These are phyloP conservation scores for Parathielavia hyrcaniae DNA, from an alignment of 495 filamentous ascomycete species.

Conservation along the genomic window DNA sequence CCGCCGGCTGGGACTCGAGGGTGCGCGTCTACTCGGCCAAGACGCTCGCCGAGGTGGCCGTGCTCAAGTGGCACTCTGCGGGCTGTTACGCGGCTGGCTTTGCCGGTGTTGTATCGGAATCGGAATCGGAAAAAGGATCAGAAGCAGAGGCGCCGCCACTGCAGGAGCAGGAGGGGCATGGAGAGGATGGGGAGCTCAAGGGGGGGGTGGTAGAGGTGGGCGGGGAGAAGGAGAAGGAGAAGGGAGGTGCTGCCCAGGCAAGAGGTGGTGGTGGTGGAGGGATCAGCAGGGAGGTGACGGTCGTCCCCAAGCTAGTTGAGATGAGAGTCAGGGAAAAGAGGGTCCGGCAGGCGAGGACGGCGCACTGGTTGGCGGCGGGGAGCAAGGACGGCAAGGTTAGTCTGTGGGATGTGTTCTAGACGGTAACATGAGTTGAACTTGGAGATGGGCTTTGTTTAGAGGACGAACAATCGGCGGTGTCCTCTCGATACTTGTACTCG, in stretches of 20 bases:
- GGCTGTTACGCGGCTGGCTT: conserved; percentile 86
- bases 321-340: conserved; percentile 57
- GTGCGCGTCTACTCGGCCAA: conserved; percentile 74
- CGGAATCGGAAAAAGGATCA: not conserved
- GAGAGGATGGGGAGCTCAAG: not conserved
- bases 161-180: not conserved
- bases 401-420: conserved; percentile 85
- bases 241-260: not conserved
- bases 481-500: no score
- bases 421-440: not conserved
- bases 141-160: not conserved
- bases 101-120: conserved; percentile 35
- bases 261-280: not conserved
- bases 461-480: not conserved
- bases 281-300: not conserved
- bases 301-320: conserved; percentile 28
- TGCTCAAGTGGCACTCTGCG: conserved; percentile 90
- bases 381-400: conserved; percentile 95
- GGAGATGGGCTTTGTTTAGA: not conserved
- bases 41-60: conserved; percentile 81
- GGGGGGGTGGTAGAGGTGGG: not conserved
- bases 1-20: conserved; percentile 85
- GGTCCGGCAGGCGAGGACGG: conserved; percentile 55
- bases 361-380: conserved; percentile 86
- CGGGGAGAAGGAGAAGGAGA: not conserved